phyloP scores from a whole-genome alignment of 345 rosid genomes.

The Bretschneidera sinensis region DNA sequence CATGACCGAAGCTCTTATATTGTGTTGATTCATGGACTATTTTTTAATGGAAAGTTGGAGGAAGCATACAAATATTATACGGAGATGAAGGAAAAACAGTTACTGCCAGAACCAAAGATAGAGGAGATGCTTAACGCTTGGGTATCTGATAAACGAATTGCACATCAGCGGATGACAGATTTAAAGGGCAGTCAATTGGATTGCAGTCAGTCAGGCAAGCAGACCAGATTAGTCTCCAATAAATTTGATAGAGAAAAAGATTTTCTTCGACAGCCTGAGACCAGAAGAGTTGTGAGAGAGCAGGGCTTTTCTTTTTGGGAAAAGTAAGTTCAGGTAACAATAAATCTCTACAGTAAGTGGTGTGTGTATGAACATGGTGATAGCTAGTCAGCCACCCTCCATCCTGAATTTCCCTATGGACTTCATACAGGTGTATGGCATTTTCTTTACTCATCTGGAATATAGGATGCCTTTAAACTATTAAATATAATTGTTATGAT shows the following conservation, averaged over 20 bases:
- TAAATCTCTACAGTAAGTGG: slow-evolving; percentile 6
- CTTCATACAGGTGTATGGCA: slow-evolving; percentile 11
- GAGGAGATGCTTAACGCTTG: slow-evolving; percentile 69
- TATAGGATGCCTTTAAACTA: slow-evolving; percentile 5
- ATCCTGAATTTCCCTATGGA: slow-evolving; percentile 9
- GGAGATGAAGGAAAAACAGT: slow-evolving; percentile 74
- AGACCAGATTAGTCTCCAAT: slow-evolving; percentile 18
- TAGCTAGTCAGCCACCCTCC: slow-evolving; percentile 14
- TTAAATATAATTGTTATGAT: neutral
- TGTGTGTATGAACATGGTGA: slow-evolving; percentile 1
- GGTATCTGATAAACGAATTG: slow-evolving; percentile 54
- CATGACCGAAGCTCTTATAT: slow-evolving; percentile 77
- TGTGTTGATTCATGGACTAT: slow-evolving; percentile 86
- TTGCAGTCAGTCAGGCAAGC: slow-evolving; percentile 14
- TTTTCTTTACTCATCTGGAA: slow-evolving; percentile 11
- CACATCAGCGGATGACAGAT: slow-evolving; percentile 26
- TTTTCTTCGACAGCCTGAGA: slow-evolving; percentile 58
- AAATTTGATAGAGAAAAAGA: slow-evolving; percentile 30
- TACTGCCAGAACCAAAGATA: slow-evolving; percentile 58
- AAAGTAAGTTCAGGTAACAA: slow-evolving; percentile 26
- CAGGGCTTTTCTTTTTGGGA: slow-evolving; percentile 67
- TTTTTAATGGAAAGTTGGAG: slow-evolving; percentile 75
- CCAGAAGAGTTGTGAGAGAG: slow-evolving; percentile 59
- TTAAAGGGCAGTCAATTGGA: slow-evolving; percentile 22
- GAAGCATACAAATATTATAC: slow-evolving; percentile 62